Evolutionary conservation across 2,329 filamentous ascomycete species (phyloP), one percentile per base, ranked within the genome.

Genomic region (Tothia fuscella): DNA sequence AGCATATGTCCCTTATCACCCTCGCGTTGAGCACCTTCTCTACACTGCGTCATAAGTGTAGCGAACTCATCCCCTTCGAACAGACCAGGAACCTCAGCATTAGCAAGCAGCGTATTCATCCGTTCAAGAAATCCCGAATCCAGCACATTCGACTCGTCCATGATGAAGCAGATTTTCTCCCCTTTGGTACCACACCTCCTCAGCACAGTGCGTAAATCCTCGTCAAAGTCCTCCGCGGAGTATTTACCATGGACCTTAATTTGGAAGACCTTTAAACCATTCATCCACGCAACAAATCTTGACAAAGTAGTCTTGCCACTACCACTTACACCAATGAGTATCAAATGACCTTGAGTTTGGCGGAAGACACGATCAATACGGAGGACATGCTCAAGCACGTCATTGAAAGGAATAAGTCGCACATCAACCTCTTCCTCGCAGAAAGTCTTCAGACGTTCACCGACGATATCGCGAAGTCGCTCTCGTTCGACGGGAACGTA

Each of bases 191-290:
- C 91, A 52, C 86, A 93, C 44, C 91, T 78, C 34, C 91, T 81
- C 30, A 99, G 76, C 6, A 99, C 91, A 56, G 88, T 89, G 49
- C 93, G 78, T 26, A 99, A 69, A 60, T 99, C 91, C 45, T 99
- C 93, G 56, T 99, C 91, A 56, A 99, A 99, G 64, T 99, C 91
- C 58, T 96, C 91, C 2, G 84, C 84, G 13, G 91, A 95, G 64
- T 98, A 99, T 58, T 89, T 95, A 49, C 91, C 91, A 55, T 99
- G 91, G 0, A 98, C 91, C 70, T 98, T 99, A 72, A 99, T 98
- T 65, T 99, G 91, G 72, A 95, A 98, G 30, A 98, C 88, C 59
- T 89, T 94, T 46, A 99, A 72, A 45, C 93, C 93, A 55, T 98
- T 99, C 91, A 98, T 98, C 91, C 91, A 99, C 35, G 91, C 91